Evolutionary conservation across 2,329 filamentous ascomycete genomes (phyloP), one percentile per base, ranked within the genome.

Genomic region (Ascochyta fabae): DNA sequence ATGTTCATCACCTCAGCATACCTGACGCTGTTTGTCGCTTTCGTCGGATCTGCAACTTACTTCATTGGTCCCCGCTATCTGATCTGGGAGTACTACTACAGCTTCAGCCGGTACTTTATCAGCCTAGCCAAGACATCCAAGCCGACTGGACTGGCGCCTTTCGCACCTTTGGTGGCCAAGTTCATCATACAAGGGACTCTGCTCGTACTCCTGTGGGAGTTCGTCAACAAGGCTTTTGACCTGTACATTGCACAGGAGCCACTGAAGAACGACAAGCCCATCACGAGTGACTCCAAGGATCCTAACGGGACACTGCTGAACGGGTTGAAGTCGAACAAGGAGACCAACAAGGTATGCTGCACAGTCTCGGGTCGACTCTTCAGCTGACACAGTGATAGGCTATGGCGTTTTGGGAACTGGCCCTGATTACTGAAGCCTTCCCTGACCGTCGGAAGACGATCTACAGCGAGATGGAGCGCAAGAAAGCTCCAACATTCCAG

Each of bases 401-500:
- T 0, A 96, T 96, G 73, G 93, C 94, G 15, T 89, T 96, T 75
- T 96, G 93, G 93, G 94, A 98, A 71, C 80, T 97, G 26, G 86
- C 87, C 27, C 83, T 91, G 52, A 96, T 97, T 64, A 88, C 90
- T 34, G 84, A 89, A 53, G 84, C 86, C 49, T 93, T 90, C 60
- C 83, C 88, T 15, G 83, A 86, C n/a, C 87, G 92, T 31, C 86
- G 94, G 48, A 90, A 89, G 73, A 85, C 86, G 19, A 91, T 98
- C 51, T 97, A 91, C 75, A 86, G 88, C 54, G 94, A 98, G 65
- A 90, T 96, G 58, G 91, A 96, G 64, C 89, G 92, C 57, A 86
- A 86, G 49, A 89, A 88, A 40, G 91, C 89, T 0, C 84, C 91
- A 0, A 88, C 90, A 62, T 96, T 92, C 91, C 86, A 87, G 8